These are phyloP conservation scores for Monilinia aucupariae DNA, from an alignment of 2,329 filamentous ascomycete species.

Conservation along the genomic window DNA sequence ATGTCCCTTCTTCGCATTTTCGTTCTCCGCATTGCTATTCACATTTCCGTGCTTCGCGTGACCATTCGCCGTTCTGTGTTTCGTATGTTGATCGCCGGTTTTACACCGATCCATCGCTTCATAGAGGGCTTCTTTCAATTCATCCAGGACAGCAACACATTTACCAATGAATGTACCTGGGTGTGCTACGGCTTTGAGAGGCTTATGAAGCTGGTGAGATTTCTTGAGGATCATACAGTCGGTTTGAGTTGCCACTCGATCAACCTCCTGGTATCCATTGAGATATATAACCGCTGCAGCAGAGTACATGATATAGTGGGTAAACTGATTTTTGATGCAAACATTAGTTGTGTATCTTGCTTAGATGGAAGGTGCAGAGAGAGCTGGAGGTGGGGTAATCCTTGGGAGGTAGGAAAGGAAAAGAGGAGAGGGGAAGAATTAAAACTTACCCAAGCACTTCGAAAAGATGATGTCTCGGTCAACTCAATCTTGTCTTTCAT, in stretches of 20 bases:
- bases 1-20: too few species aligned
- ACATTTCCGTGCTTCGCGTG: too few species aligned
- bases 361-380: too few species aligned
- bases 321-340: not conserved
- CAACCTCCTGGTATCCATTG: not conserved
- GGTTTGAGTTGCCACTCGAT: not conserved
- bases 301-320: not conserved
- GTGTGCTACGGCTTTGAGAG: not conserved
- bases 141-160: not conserved
- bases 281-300: not conserved
- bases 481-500: not conserved
- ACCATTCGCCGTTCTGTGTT: too few species aligned
- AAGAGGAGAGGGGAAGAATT: not conserved
- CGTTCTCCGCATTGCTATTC: fast-evolving
- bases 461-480: not conserved
- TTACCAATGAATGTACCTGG: not conserved
- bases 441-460: constrained; percentile 1
- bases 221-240: not conserved
- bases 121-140: not conserved
- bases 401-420: not conserved
- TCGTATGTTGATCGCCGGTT: not conserved
- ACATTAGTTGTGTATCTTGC: not conserved
- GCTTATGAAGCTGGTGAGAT: not conserved
- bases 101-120: not conserved
- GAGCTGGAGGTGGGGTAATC: not conserved